Evolutionary conservation across 2,329 filamentous ascomycete genomes (phyloP).

Genomic region (Diaporthe batatas): DNA sequence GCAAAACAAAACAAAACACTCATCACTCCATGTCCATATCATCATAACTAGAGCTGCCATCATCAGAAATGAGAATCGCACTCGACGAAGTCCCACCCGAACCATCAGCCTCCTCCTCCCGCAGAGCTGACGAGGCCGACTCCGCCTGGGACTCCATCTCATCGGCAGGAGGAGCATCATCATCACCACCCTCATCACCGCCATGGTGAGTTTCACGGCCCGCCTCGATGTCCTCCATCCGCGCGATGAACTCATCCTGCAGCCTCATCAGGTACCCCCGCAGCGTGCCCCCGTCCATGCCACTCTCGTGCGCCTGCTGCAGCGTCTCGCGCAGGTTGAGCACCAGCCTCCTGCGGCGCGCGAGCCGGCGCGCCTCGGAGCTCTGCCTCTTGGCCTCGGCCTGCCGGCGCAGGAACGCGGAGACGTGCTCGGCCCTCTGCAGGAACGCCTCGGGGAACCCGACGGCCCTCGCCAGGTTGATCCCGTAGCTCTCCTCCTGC

Average conservation of each 20-base stretch:
- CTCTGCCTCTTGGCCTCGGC: conserved; percentile 70
- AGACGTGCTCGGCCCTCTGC: conserved; percentile 75
- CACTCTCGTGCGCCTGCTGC: conserved; percentile 73
- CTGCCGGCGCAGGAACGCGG: conserved; percentile 70
- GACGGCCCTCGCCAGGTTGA: conserved; percentile 82
- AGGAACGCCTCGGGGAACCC: conserved; percentile 79
- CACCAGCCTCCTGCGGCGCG: conserved; percentile 78
- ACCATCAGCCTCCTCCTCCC: too few species aligned
- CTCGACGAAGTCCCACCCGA: background rate
- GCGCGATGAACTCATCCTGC: conserved; percentile 79
- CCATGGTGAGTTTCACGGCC: conserved; percentile 53
- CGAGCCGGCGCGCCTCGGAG: conserved; percentile 69
- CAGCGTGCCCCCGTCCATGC: conserved; percentile 74
- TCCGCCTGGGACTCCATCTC: background rate
- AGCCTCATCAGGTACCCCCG: conserved; percentile 73
- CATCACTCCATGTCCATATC: background rate
- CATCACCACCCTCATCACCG: conserved; percentile 52
- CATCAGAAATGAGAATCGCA: conserved; percentile 7
- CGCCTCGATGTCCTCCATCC: conserved; percentile 76
- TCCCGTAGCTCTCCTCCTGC: conserved; percentile 82
- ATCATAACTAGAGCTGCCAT: conserved; percentile 6
- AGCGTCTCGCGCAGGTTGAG: conserved; percentile 80
- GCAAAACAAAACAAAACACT: background rate
- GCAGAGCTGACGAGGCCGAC: background rate
- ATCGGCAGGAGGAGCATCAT: background rate